These are phyloP conservation scores for Diplosphaera chodatii DNA, from an alignment of 139 green algal genomes.

Conservation along the genomic window DNA sequence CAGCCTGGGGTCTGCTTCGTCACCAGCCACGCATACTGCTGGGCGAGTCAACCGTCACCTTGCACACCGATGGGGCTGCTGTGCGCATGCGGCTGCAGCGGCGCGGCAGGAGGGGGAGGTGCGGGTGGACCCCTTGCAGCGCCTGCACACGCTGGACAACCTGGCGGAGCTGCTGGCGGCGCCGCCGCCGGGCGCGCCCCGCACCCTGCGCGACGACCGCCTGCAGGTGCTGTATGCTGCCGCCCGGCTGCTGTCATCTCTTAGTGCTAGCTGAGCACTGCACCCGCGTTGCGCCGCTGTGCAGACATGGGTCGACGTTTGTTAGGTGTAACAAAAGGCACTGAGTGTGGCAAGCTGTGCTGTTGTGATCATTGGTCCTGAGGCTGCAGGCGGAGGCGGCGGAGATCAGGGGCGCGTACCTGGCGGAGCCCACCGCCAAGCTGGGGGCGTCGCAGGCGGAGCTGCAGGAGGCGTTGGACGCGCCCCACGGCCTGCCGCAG, in stretches of 20 bases:
- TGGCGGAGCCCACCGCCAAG: conserved; percentile 31
- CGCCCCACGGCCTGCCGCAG: not conserved
- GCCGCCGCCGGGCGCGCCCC: conserved; percentile 28
- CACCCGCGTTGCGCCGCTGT: too few relatives aligned
- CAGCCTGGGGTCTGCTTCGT: too few relatives aligned
- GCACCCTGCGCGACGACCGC: conserved; percentile 52
- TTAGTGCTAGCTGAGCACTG: too few relatives aligned
- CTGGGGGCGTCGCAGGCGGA: conserved; percentile 30
- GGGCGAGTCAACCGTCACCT: conserved; percentile 25
- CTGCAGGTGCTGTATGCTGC: conserved; percentile 21
- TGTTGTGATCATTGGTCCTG: too few relatives aligned
- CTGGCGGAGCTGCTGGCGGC: conserved; percentile 46
- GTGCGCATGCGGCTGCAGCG: not conserved
- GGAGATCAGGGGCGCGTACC: conserved; percentile 41
- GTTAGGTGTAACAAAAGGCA: too few relatives aligned
- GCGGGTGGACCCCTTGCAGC: not conserved
- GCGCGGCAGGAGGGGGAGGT: too few relatives aligned
- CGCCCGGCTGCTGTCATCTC: too few relatives aligned
- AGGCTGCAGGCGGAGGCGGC: conserved; percentile 4
- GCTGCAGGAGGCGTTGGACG: conserved; percentile 14
- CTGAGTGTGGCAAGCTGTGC: too few relatives aligned
- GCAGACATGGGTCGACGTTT: too few relatives aligned
- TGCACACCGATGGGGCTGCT: too few relatives aligned
- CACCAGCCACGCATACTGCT: conserved; percentile 59
- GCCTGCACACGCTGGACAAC: conserved; percentile 45